Evolutionary conservation across 768 basidiomycete species (phyloP).

Genomic region (Daedalea quercina): DNA sequence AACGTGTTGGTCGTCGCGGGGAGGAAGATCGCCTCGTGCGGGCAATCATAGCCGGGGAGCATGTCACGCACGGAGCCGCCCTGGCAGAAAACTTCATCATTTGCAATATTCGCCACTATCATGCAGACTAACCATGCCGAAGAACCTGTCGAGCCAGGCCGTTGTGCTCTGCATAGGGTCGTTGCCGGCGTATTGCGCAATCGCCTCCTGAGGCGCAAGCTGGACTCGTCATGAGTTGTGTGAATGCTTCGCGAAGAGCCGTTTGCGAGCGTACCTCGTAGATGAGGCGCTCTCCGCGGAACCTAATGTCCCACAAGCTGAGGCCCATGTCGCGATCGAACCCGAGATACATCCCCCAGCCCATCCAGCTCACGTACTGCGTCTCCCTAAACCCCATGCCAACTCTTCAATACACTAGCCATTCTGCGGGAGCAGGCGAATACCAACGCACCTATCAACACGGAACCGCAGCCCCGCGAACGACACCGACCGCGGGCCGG

Average conservation of each 20-base stretch:
- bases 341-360: constrained; percentile 53
- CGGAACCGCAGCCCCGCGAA: constrained; percentile 55
- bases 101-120: background rate
- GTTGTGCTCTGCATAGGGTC: constrained; percentile 58
- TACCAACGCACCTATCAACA: constrained; percentile 30
- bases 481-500: constrained; percentile 56
- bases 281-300: constrained; percentile 51
- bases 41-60: constrained; percentile 65
- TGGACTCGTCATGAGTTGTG: too few species aligned
- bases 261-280: constrained; percentile 53
- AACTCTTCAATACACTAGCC: too few species aligned
- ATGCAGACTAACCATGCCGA: constrained; percentile 40
- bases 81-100: constrained; percentile 5
- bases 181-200: constrained; percentile 55
- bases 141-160: constrained; percentile 57
- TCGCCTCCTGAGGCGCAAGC: constrained; percentile 56
- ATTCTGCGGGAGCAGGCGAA: too few species aligned
- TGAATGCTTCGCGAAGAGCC: too few species aligned
- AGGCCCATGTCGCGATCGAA: constrained; percentile 66
- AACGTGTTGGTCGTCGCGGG: constrained; percentile 48
- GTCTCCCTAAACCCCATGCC: too few species aligned
- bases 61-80: constrained; percentile 49
- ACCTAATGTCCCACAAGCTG: constrained; percentile 52
- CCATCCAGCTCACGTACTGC: constrained; percentile 64
- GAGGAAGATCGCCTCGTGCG: constrained; percentile 52